phyloP scores from a whole-genome alignment of 495 filamentous ascomycete genomes.

The Pyronema omphalodes region DNA sequence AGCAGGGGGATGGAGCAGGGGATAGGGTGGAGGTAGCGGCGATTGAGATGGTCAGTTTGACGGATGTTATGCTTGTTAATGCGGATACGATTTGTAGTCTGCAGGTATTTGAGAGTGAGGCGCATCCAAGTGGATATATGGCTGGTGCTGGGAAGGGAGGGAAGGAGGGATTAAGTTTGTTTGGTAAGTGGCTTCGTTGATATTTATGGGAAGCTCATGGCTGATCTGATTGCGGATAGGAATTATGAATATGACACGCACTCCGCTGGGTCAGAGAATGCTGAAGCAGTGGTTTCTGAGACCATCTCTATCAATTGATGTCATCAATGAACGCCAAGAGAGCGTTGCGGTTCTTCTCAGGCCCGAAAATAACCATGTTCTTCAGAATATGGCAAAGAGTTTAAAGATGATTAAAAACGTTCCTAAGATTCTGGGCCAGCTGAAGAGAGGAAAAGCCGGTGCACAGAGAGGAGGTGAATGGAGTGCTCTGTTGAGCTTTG shows the following conservation, averaged over 20 bases:
- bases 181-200: constrained; percentile 38
- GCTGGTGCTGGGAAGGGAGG: constrained; percentile 56
- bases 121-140: constrained; percentile 67
- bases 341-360: constrained; percentile 50
- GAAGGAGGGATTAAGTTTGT: constrained; percentile 82
- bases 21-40: constrained; percentile 39
- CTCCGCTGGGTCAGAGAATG: constrained; percentile 58
- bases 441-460: constrained; percentile 15
- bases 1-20: constrained; percentile 36
- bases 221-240: neutral
- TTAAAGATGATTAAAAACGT: constrained; percentile 68
- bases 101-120: constrained; percentile 71
- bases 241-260: constrained; percentile 43
- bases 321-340: constrained; percentile 58
- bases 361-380: constrained; percentile 42
- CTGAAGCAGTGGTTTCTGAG: constrained; percentile 73
- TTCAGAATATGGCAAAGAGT: constrained; percentile 41
- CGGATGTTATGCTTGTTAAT: constrained; percentile 70
- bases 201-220: no score
- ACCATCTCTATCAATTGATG: constrained; percentile 46
- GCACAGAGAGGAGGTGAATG: constrained; percentile 16
- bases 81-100: constrained; percentile 62
- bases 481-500: constrained; percentile 33
- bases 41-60: constrained; percentile 62
- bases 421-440: constrained; percentile 17